phyloP scores from a whole-genome alignment of 371 early-diverging fungal genomes.

The Mucor indicus region DNA sequence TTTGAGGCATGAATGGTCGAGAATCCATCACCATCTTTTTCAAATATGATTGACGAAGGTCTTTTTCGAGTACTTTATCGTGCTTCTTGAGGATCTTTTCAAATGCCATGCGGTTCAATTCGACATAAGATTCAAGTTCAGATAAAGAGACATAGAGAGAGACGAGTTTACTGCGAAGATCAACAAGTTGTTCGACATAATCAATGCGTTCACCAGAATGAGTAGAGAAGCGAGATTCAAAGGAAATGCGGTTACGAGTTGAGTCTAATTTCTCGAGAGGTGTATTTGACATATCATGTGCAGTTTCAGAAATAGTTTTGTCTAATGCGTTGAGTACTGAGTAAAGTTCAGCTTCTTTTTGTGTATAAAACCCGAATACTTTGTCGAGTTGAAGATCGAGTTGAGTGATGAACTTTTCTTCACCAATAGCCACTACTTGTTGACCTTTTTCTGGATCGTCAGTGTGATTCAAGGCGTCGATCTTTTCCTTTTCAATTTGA shows the following conservation, averaged over 20 bases:
- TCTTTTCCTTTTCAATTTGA: conserved; percentile 81
- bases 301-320: conserved; percentile 8
- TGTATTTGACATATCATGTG: conserved; percentile 11
- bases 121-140: conserved; percentile 80
- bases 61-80: conserved; percentile 75
- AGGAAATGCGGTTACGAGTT: conserved; percentile 14
- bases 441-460: conserved; percentile 24
- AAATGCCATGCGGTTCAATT: conserved; percentile 89
- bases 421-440: conserved; percentile 4
- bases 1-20: conserved; percentile 48
- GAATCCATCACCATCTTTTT: conserved; percentile 52
- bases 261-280: conserved; percentile 19
- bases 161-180: conserved; percentile 42
- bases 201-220: conserved; percentile 9
- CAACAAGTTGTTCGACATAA: conserved; percentile 21
- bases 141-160: conserved; percentile 72
- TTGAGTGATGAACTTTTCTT: conserved; percentile 56
- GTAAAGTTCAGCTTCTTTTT: conserved; percentile 78
- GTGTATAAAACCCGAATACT: conserved; percentile 75
- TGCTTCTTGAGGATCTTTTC: conserved; percentile 93
- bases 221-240: conserved; percentile 27
- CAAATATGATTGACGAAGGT: conserved; percentile 48
- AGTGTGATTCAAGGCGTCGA: conserved; percentile 51
- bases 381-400: conserved; percentile 81
- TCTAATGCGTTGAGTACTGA: conserved; percentile 22